Conservation (phyloP, 306 rosid genomes). For the Fagus sylvatica region DNA sequence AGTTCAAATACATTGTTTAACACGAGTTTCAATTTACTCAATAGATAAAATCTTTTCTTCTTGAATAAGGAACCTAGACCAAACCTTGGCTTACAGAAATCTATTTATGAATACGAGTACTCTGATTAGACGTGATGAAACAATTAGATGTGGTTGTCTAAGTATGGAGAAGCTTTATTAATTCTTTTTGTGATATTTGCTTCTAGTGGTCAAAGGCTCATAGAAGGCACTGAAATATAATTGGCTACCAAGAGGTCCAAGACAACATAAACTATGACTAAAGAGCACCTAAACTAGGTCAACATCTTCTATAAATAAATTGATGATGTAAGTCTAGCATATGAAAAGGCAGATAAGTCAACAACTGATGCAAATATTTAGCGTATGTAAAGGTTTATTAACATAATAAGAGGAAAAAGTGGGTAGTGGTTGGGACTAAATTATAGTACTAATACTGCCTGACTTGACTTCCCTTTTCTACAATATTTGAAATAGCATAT, state of each 20-base stretch:
- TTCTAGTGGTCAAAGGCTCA: not conserved
- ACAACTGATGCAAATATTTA: not conserved
- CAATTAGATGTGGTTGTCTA: not conserved
- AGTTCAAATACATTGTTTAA: too few species aligned
- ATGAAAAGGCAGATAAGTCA: not conserved
- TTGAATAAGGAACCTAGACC: too few species aligned
- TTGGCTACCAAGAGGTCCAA: not conserved
- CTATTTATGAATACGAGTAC: not conserved
- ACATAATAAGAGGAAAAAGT: not conserved
- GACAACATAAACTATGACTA: not conserved
- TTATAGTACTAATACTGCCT: not conserved
- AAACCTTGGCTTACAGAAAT: too few species aligned
- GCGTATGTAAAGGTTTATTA: not conserved
- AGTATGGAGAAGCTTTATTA: not conserved
- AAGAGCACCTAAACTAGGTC: slow-evolving; percentile 27
- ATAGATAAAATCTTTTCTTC: too few species aligned
- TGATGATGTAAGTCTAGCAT: not conserved
- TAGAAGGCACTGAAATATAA: not conserved
- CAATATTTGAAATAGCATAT: too few species aligned
- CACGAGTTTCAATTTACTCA: too few species aligned
- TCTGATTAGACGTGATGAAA: not conserved
- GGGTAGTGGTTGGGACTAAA: not conserved
- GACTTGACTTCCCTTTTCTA: not conserved
- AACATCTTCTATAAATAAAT: not conserved
- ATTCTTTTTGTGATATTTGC: not conserved